Evolutionary conservation across 768 basidiomycete genomes (phyloP).

Genomic region (Stropharia rugosoannulata): DNA sequence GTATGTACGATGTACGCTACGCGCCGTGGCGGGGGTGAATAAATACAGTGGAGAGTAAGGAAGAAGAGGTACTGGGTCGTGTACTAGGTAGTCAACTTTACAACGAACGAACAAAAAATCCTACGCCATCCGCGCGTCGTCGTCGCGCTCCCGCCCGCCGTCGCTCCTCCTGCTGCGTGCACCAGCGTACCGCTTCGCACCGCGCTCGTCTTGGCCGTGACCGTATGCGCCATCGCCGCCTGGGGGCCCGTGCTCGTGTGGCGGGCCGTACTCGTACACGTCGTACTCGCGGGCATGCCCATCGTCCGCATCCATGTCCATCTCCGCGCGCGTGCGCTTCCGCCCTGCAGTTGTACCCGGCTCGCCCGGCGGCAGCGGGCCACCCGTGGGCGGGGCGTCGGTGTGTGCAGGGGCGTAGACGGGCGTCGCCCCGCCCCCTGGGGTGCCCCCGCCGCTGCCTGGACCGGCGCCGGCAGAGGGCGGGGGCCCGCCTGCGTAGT

Average conservation of each 20-base stretch:
- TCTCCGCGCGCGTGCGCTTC: conserved; percentile 7
- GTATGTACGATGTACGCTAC: too few relatives aligned
- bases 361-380: conserved; percentile 34
- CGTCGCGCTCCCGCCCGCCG: neutral
- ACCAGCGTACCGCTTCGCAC: neutral
- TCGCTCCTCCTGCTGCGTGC: conserved; percentile 29
- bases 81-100: too few relatives aligned
- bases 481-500: too few relatives aligned
- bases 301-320: conserved; percentile 1
- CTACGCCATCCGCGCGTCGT: neutral
- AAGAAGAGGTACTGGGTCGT: too few relatives aligned
- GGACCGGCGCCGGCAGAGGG: too few relatives aligned
- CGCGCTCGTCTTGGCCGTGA: neutral
- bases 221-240: neutral
- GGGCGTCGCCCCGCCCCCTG: neutral
- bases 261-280: neutral
- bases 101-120: neutral
- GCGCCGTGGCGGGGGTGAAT: too few relatives aligned
- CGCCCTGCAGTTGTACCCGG: conserved; percentile 50
- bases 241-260: conserved; percentile 32
- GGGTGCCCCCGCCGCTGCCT: too few relatives aligned
- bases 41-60: too few relatives aligned
- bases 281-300: conserved; percentile 6
- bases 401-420: conserved; percentile 50
- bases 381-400: conserved; percentile 24